Evolutionary conservation across 306 rosid genomes (phyloP).

Genomic region (Chamaecrista fasciculata): DNA sequence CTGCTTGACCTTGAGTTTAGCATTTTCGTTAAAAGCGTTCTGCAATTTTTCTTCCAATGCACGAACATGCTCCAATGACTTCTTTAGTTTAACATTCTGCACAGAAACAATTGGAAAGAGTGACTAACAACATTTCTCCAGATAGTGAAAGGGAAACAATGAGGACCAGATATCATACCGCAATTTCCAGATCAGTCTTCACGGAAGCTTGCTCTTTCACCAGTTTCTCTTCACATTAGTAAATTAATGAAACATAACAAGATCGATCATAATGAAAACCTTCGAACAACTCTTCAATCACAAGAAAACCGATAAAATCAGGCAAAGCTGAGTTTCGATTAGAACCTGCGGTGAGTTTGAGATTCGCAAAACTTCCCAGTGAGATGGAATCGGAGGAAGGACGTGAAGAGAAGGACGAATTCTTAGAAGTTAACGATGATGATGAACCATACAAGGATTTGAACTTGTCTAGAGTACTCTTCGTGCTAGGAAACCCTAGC

Average conservation of each 20-base stretch:
- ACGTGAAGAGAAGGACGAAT: conserved; percentile 49
- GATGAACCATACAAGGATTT: conserved; percentile 66
- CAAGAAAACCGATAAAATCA: neutral
- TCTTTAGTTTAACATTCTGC: conserved; percentile 79
- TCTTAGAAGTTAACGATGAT: conserved; percentile 47
- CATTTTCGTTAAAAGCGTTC: conserved; percentile 79
- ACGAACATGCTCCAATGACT: conserved; percentile 61
- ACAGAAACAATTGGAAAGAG: conserved; percentile 5
- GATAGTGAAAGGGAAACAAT: conserved; percentile 8
- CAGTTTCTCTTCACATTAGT: conserved; percentile 59
- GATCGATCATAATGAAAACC: conserved; percentile 23
- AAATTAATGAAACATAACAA: conserved; percentile 26
- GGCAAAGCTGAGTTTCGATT: conserved; percentile 4
- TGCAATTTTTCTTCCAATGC: conserved; percentile 83
- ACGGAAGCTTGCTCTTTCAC: conserved; percentile 87
- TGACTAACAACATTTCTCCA: conserved; percentile 1
- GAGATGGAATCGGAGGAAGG: conserved; percentile 56
- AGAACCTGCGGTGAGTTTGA: conserved; percentile 90
- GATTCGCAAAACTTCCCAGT: conserved; percentile 66
- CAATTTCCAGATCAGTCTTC: conserved; percentile 85
- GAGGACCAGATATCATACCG: conserved; percentile 46
- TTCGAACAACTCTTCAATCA: conserved; percentile 6
- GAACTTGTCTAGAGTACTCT: conserved; percentile 75
- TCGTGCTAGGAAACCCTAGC: conserved; percentile 64
- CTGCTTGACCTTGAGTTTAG: conserved; percentile 88